Evolutionary conservation across 257 asterid genomes (phyloP), one percentile per base, ranked within the genome.

Genomic region (Salvia rosmarinus): DNA sequence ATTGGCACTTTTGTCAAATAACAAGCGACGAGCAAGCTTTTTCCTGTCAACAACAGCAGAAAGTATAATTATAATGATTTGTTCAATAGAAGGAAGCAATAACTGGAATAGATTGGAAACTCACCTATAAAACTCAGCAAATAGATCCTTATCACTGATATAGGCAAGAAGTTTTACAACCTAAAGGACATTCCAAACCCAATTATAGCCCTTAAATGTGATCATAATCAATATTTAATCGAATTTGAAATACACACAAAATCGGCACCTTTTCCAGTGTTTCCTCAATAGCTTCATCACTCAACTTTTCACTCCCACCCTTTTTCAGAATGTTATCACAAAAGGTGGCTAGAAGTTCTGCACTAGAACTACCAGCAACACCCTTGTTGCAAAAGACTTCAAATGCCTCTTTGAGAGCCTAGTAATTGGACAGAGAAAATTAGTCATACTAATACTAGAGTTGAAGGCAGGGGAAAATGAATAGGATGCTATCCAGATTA

Each of bases 1-100:
- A 71, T 91, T 91, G 39, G 99, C 99, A 81, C 97, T 94, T 82
- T 94, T 91, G 74, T 94, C 99, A 82, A 91, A 94, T 82, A 94
- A 72, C 50, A 94, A 81, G 12, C 99, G 88, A 14, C 99, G 88
- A 49, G 99, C 96, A 73, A 94, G 96, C 86, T 91, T 94, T 80
- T 94, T 94, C 85, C 98, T 90, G 81, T 70, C 43, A 72, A n/a
- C 69, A 71, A 62, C 43, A 21, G 67, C 62, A 64, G 39, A 71
- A 23, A 28, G 13, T 32, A 59, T 61, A 75, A 67, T 5, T 65
- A 46, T 39, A 57, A 40, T 57, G 35, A 50, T 54, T 11, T 11
- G 11, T 49, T 46, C 61, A 39, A 59, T 25, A 59, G 64, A 71
- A 34, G 37, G 30, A 58, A 62, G 19, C 42, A 32, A 40, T 37